Evolutionary conservation across 1,284 basidiomycete genomes (phyloP).

Genomic region (Peniophora sp.): DNA sequence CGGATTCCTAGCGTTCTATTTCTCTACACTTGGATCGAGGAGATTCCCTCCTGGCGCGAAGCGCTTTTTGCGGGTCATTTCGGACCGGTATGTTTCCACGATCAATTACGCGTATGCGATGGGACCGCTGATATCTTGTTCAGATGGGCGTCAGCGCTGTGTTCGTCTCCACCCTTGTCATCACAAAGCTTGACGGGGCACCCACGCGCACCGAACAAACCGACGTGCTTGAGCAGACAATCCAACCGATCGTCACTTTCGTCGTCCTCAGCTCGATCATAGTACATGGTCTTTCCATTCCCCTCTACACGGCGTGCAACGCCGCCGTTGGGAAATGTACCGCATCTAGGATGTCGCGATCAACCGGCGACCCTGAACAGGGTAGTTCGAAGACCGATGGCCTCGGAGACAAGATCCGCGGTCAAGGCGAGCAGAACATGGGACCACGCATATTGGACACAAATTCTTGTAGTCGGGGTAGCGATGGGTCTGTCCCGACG

Average conservation of each 20-base stretch:
- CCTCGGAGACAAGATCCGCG: too few relatives aligned
- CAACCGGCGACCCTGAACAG: too few relatives aligned
- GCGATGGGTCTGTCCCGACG: too few relatives aligned
- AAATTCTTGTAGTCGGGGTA: too few relatives aligned
- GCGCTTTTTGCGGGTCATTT: constrained; percentile 87
- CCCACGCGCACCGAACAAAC: constrained; percentile 33
- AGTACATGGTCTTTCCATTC: constrained; percentile 82
- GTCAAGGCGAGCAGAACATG: too few relatives aligned
- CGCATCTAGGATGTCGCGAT: too few relatives aligned
- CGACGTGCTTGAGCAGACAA: constrained; percentile 58
- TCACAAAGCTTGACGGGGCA: constrained; percentile 48
- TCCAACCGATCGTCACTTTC: constrained; percentile 80
- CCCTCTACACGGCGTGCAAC: too few relatives aligned
- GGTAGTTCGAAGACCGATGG: too few relatives aligned
- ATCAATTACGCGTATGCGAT: constrained; percentile 39
- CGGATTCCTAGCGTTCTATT: constrained; percentile 70
- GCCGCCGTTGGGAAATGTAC: too few relatives aligned
- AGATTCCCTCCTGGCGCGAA: constrained; percentile 72
- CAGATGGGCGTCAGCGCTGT: constrained; percentile 80
- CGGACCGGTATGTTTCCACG: constrained; percentile 76
- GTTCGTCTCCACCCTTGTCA: constrained; percentile 77
- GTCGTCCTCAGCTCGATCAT: constrained; percentile 78
- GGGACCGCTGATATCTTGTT: constrained; percentile 46
- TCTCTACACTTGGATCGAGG: constrained; percentile 78
- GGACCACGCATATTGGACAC: too few relatives aligned